Base-by-base conservation (phyloP, 495 filamentous ascomycete genomes). In the Lindgomyces ingoldianus region DNA sequence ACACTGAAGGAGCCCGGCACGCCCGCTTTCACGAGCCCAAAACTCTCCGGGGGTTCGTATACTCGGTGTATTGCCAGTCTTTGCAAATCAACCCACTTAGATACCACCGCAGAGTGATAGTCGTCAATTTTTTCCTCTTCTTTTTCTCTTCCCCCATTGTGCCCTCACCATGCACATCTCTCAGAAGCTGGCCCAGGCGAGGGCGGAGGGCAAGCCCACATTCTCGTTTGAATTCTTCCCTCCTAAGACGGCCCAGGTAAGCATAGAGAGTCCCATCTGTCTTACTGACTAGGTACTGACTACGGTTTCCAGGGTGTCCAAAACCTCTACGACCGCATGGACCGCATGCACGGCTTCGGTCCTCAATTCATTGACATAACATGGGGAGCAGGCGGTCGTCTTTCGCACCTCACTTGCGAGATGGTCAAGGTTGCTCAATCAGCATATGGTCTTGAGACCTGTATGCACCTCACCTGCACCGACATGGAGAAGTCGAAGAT, bases 151-250 rank as follows among this genome's bases (percentile, higher is more conserved):
- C 27, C 54, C 14, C 36, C 24, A 24, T 24, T n/a, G n/a, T 45
- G 16, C 19, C 41, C 25, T 25, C 63, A 54, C 60, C 51, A 89
- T 89, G 86, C 95, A 98, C 81, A 93, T 99, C 82, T 89, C 84
- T 57, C 88, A 95, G 64, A 97, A 96, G 83, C 81, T 99, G 66
- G 83, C 88, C 64, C 90, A 93, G 71, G 89, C 91, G 79, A 82
- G 91, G 70, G 80, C 81, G 63, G 83, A 87, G 62, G 84, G 85
- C 73, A 83, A 85, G 67, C 87, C 92, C 49, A 91, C 89, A 57
- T 96, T 97, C 83, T 98, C 95, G 27, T 99, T 99, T 76, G 95
- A 99, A 78, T 99, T 96, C 82, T 99, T 98, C 78, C 93, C 95
- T 47, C 95, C 95, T n/a, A 99, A 99, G 79, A 99, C 95, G 0